Evolutionary conservation across 202 grass and related monocot species (phyloP).

Genomic region (Tripidium arundinaceum): DNA sequence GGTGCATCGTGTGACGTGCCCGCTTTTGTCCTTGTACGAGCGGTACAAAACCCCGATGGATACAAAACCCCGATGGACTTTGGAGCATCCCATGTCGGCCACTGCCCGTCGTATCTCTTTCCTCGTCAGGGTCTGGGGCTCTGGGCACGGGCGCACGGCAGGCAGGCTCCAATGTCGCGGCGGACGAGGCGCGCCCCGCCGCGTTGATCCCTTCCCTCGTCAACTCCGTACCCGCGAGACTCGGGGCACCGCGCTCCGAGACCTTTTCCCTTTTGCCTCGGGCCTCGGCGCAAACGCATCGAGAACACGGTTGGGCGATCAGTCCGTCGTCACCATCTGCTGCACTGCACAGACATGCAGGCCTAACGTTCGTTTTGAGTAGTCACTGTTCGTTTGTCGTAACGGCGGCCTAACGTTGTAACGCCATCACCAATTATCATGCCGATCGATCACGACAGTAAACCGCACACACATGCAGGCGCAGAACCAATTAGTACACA

Average conservation of each 20-base stretch:
- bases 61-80: slow-evolving; percentile 1
- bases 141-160: not conserved
- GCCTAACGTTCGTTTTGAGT: too few species aligned
- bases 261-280: not conserved
- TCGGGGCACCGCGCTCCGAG: not conserved
- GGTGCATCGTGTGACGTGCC: slow-evolving; percentile 8
- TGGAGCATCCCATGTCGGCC: slow-evolving; percentile 36
- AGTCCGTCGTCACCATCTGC: not conserved
- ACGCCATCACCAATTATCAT: not conserved
- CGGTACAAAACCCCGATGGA: slow-evolving; percentile 11
- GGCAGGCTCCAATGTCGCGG: not conserved
- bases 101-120: not conserved
- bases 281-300: not conserved
- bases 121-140: too few species aligned
- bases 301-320: not conserved
- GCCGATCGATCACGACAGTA: not conserved
- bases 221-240: slow-evolving; percentile 31
- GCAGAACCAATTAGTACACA: not conserved
- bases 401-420: not conserved
- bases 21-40: slow-evolving; percentile 1
- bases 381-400: not conserved
- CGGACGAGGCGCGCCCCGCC: not conserved
- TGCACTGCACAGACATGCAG: too few species aligned
- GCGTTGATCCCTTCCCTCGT: slow-evolving; percentile 8
- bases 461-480: not conserved